These are phyloP conservation scores for Takakia lepidozioides DNA, from an alignment of 225 moss, liverwort and hornwort genomes.

Conservation along the genomic window DNA sequence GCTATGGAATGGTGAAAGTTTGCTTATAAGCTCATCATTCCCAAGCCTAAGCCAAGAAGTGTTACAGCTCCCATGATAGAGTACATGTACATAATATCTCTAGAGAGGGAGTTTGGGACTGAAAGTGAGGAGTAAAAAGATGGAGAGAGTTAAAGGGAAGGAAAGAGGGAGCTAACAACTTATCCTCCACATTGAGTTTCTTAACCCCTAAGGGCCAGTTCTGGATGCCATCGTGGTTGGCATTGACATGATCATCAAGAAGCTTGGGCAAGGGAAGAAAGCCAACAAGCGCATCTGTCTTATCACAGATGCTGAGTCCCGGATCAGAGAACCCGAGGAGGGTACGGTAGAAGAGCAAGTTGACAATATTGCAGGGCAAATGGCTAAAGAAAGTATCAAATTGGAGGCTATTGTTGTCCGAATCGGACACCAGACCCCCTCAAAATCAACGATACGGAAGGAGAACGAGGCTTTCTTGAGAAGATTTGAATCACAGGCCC, in stretches of 20 bases:
- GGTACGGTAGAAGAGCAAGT: constrained; percentile 77
- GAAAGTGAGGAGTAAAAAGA: no score
- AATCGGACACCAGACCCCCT: constrained; percentile 17
- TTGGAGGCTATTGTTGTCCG: constrained; percentile 68
- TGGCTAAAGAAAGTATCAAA: constrained; percentile 66
- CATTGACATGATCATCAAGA: constrained; percentile 73
- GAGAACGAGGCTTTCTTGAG: constrained; percentile 66
- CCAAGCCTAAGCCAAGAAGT: no score
- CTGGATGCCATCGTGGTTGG: constrained; percentile 88
- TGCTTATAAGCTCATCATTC: no score
- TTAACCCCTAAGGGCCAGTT: constrained; percentile 47
- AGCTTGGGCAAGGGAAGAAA: constrained; percentile 56
- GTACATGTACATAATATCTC: no score
- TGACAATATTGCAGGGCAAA: constrained; percentile 49
- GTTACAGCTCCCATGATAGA: no score
- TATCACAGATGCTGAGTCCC: constrained; percentile 64
- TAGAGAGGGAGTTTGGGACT: no score
- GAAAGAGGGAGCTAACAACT: background rate
- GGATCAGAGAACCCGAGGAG: constrained; percentile 60
- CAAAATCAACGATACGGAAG: constrained; percentile 34
- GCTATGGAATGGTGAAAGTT: no score
- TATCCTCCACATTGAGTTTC: background rate
- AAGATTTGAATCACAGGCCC: constrained; percentile 58
- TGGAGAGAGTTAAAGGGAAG: background rate
- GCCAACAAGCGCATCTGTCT: constrained; percentile 82